Evolutionary conservation across 2,329 filamentous ascomycete genomes (phyloP), one percentile per base, ranked within the genome.

Genomic region (Epichloe aotearoae): DNA sequence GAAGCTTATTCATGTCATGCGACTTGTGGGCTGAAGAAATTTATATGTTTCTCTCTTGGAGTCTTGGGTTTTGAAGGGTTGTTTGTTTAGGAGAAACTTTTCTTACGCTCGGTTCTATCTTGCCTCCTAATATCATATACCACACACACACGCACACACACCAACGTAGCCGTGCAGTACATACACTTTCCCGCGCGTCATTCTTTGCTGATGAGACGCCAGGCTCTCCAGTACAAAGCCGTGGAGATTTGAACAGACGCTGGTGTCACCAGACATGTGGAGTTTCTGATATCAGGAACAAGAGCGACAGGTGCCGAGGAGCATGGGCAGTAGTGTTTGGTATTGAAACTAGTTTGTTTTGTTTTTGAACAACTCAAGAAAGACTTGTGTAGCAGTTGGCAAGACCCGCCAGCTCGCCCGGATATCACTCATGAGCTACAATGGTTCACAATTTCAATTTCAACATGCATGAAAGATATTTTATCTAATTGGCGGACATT

Each of bases 41-140:
- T 61, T 61, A 60, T 66, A 64, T 65, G 62, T 66, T 67, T 64
- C 61, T 63, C 60, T 52, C 39, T 50, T 50, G 66, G 67, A 69
- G 66, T 69, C 64, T 58, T 66, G 66, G 66, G 58, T 51, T 46
- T 66, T 66, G 62, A 63, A 64, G 58, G 63, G 60, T 59, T 53
- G 14, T 64, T 60, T 33, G 26, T 58, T 63, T 63, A 64, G 61
- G 60, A 66, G 60, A 62, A 61, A 63, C 61, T 64, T 7, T 38
- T 66, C 63, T 62, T 64, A 60, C 60, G 60, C 63, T 62, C 57
- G 60, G 50, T 53, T 46, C 40, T 52, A 51, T 55, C 49, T 56
- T 34, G 42, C 37, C 46, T 47, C 47, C 50, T 58, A 59, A 60
- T 60, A 56, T 52, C 50, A 53, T 52, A 47, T 39, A 53, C 33